Base-by-base conservation (phyloP, 106 monocot species). In the Acorus gramineus region DNA sequence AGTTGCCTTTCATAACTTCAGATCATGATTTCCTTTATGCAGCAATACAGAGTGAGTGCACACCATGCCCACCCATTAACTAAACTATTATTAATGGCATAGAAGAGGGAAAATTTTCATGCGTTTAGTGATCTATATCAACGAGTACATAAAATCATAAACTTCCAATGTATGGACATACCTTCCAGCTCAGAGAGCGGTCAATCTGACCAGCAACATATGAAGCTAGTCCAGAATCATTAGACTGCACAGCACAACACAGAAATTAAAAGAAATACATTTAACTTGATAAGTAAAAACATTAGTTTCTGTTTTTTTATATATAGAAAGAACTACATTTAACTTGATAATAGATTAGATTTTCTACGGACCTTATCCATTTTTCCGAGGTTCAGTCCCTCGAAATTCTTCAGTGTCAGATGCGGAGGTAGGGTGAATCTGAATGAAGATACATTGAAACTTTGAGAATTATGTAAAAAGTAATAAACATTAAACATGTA, bases 151-250 rank as follows among this genome's bases (percentile, higher is more conserved):
- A 28, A 28, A 0, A 28, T 28, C 28, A 28, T 28, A 28, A 28
- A 28, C 0, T 28, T 28, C 28, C 1, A 28, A 28, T 28, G 28
- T 28, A 28, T 1, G 28, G 28, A 28, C 47, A 63, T 73, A 84
- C 84, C 84, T 84, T 84, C 80, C 84, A 84, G 73, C 73, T 80
- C 47, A 84, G 65, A 42, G 80, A 11, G 12, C 77, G 64, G 51
- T 80, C 80, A 46, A 84, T 80, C 71, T 84, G 84, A 0, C 80
- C 73, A 59, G 84, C 77, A 7, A 77, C 80, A 74, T 84, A 84
- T n/a, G 84, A 77, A 47, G 84, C 83, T 11, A 84, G 67, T 7
- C 84, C 80, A 63, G 84, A 84, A 47, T 84, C 84, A 73, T 63
- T 50, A 11, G 72, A 44, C 83, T 83, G 68, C 4, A 65, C 45